A percentile compares a stretch with the other conserved stretches of the same genome.
Evolutionary conservation across 148 eudicot genomes (phyloP).

Genomic region (Vaccinium myrtillus): DNA sequence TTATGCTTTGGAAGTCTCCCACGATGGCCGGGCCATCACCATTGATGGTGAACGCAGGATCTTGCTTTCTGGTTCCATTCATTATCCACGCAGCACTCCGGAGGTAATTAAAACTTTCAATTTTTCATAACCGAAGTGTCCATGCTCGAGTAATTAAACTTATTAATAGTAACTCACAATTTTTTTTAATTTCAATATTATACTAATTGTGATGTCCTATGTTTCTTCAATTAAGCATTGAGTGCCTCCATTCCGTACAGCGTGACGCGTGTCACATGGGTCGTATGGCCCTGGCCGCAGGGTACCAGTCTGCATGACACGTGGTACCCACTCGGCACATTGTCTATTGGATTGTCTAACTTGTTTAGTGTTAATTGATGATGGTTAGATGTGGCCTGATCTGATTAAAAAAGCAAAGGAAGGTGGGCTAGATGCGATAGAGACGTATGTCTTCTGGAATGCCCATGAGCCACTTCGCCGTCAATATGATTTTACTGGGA

Average conservation of each 20-base stretch:
- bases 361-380: not conserved
- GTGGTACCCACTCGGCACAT: not conserved
- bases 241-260: no score
- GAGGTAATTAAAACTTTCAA: slow-evolving; percentile 23
- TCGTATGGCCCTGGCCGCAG: no score
- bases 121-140: no score
- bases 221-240: no score
- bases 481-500: slow-evolving; percentile 55
- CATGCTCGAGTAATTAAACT: no score
- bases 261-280: no score
- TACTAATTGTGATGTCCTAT: no score
- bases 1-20: slow-evolving; percentile 33
- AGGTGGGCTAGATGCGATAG: slow-evolving; percentile 56
- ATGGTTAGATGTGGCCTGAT: slow-evolving; percentile 70
- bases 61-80: slow-evolving; percentile 53
- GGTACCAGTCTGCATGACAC: no score
- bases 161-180: no score
- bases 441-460: slow-evolving; percentile 70
- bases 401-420: slow-evolving; percentile 55
- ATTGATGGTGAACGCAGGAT: slow-evolving; percentile 49
- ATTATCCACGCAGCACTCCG: slow-evolving; percentile 59
- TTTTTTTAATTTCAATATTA: no score
- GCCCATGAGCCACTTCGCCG: slow-evolving; percentile 56
- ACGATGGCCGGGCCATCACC: slow-evolving; percentile 48
- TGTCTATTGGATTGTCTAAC: not conserved